Evolutionary conservation across 2,329 filamentous ascomycete genomes (phyloP).

Genomic region (Triangularia verruculosa): DNA sequence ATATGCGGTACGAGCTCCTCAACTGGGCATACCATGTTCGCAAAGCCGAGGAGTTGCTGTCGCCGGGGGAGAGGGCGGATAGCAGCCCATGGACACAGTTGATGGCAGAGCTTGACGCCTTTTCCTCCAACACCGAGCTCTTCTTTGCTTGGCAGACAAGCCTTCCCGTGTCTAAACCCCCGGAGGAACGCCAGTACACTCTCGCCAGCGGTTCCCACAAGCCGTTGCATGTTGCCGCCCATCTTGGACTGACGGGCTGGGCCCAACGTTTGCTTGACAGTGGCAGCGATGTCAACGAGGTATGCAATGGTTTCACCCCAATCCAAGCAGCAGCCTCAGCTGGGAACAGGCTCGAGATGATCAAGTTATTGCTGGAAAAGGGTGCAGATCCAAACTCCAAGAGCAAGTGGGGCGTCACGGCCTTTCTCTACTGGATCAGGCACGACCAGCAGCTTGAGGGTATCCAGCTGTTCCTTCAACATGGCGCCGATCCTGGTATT

Average conservation of each 20-base stretch:
- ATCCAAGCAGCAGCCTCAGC: conserved; percentile 18
- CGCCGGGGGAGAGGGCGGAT: conserved; percentile 15
- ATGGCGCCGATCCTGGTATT: conserved; percentile 13
- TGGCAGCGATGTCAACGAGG: conserved; percentile 16
- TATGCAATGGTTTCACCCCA: conserved; percentile 13
- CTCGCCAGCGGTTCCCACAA: conserved; percentile 2
- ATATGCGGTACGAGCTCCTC: conserved; percentile 23
- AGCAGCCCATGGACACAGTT: conserved; percentile 17
- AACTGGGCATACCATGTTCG: conserved; percentile 23
- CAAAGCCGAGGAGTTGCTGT: conserved; percentile 18
- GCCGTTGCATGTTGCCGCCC: conserved; percentile 21
- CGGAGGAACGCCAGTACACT: neutral
- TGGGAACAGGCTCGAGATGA: neutral
- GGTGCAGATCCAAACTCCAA: conserved; percentile 22
- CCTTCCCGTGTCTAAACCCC: neutral
- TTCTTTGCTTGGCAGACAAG: conserved; percentile 21
- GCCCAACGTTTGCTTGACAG: conserved; percentile 11
- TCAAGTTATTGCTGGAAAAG: conserved; percentile 16
- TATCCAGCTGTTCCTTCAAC: conserved; percentile 8
- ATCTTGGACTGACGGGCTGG: conserved; percentile 20
- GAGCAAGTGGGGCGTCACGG: neutral
- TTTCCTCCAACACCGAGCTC: conserved; percentile 12
- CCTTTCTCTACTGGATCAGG: conserved; percentile 11
- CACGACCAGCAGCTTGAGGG: conserved; percentile 6
- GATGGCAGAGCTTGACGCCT: conserved; percentile 23